A percentile compares a stretch with the other conserved stretches of the same genome.
Evolutionary conservation across 106 monocot species (phyloP).

Genomic region (Posidonia australis): DNA sequence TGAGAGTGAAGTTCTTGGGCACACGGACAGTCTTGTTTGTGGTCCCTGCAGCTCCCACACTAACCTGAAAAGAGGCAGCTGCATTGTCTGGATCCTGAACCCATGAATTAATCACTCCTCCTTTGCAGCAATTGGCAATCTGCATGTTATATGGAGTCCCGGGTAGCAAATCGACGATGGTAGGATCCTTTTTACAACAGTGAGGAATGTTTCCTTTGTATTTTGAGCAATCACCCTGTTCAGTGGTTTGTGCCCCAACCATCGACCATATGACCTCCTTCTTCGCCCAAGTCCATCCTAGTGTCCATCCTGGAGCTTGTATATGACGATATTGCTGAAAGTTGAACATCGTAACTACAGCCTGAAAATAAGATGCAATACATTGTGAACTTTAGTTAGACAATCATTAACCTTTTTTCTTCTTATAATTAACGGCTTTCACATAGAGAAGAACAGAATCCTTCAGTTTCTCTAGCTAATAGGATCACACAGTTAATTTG

Average conservation of each 20-base stretch:
- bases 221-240: slow-evolving; percentile 69
- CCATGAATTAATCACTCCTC: slow-evolving; percentile 54
- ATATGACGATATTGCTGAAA: slow-evolving; percentile 77
- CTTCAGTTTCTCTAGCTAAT: too few species aligned
- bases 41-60: slow-evolving; percentile 50
- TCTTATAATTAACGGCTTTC: too few species aligned
- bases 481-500: too few species aligned
- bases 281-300: slow-evolving; percentile 74
- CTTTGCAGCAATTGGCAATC: slow-evolving; percentile 81
- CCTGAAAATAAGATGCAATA: slow-evolving; percentile 22
- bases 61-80: slow-evolving; percentile 61
- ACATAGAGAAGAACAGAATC: too few species aligned
- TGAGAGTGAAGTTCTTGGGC: slow-evolving; percentile 67
- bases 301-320: slow-evolving; percentile 65
- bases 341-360: slow-evolving; percentile 62
- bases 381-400: too few species aligned
- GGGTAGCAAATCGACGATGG: slow-evolving; percentile 56
- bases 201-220: slow-evolving; percentile 53
- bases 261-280: slow-evolving; percentile 70
- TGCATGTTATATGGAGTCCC: slow-evolving; percentile 76
- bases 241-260: slow-evolving; percentile 60
- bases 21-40: slow-evolving; percentile 56
- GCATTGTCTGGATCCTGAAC: slow-evolving; percentile 54
- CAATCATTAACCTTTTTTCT: too few species aligned
- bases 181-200: slow-evolving; percentile 59